Conservation (phyloP, 108 stramenopile species). For the Nitzschia sp. region DNA sequence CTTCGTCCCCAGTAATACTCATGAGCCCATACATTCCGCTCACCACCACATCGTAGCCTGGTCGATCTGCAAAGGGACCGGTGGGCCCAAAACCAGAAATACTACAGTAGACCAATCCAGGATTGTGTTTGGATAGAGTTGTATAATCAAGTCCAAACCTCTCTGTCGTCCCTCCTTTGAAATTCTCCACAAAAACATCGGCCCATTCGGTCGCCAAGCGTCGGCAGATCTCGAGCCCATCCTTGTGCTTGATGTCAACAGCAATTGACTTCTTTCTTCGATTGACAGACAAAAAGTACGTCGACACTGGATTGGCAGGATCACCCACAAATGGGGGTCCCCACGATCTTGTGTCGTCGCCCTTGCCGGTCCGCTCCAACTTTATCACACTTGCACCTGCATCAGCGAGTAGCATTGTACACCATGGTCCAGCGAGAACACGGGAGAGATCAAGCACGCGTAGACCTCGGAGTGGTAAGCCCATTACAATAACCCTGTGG, state of each 20-base stretch:
- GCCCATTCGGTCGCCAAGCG: slow-evolving; percentile 41
- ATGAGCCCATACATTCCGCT: slow-evolving; percentile 47
- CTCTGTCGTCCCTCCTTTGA: slow-evolving; percentile 33
- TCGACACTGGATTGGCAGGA: slow-evolving; percentile 13
- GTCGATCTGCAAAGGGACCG: slow-evolving; percentile 26
- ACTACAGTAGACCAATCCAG: slow-evolving; percentile 38
- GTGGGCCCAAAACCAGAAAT: slow-evolving; percentile 43
- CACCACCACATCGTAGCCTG: slow-evolving; percentile 50
- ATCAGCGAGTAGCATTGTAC: slow-evolving; percentile 47
- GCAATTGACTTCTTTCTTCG: slow-evolving; percentile 46
- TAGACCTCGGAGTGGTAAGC: slow-evolving; percentile 38
- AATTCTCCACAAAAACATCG: slow-evolving; percentile 51
- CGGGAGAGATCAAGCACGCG: slow-evolving; percentile 49
- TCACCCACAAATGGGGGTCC: slow-evolving; percentile 43
- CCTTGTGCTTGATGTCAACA: slow-evolving; percentile 30
- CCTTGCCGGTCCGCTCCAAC: slow-evolving; percentile 35
- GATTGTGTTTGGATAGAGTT: slow-evolving; percentile 30
- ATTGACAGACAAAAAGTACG: slow-evolving; percentile 49
- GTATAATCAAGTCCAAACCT: slow-evolving; percentile 43
- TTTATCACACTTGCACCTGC: slow-evolving; percentile 43
- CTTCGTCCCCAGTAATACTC: slow-evolving; percentile 37
- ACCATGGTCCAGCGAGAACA: slow-evolving; percentile 53
- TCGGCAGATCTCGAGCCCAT: slow-evolving; percentile 29
- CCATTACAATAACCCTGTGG: too few species aligned
- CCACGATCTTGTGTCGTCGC: slow-evolving; percentile 51